Percentiles rank a stretch among this genome's conserved stretches.
phyloP scores from a whole-genome alignment of 768 basidiomycete species.

The Coprinellus aureogranulatus region DNA sequence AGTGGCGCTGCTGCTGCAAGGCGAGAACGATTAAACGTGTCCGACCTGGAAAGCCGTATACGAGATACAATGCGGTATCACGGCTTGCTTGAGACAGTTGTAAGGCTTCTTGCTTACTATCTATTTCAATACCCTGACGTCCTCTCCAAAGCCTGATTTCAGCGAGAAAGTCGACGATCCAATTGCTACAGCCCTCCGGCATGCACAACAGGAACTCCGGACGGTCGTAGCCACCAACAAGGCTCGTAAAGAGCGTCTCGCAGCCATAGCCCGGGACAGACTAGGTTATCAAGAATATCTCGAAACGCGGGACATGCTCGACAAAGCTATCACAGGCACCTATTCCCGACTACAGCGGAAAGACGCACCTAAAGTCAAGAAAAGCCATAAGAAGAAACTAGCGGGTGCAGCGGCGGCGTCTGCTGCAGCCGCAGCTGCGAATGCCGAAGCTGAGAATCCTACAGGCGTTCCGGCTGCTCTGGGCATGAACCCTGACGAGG shows the following conservation, averaged over 20 bases:
- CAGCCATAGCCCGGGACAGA: conserved; percentile 76
- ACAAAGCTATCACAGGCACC: conserved; percentile 73
- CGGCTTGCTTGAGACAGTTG: conserved; percentile 65
- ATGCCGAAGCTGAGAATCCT: conserved; percentile 24
- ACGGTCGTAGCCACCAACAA: conserved; percentile 80
- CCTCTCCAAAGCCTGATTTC: conserved; percentile 61
- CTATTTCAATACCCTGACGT: neutral
- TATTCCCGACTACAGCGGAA: conserved; percentile 84
- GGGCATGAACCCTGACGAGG: conserved; percentile 67
- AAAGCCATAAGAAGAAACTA: conserved; percentile 66
- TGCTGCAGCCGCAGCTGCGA: conserved; percentile 21
- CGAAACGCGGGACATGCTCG: conserved; percentile 78
- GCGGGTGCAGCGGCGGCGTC: conserved; percentile 26
- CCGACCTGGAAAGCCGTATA: conserved; percentile 73
- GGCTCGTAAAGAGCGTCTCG: conserved; percentile 70
- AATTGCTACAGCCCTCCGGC: conserved; percentile 84
- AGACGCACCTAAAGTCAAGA: conserved; percentile 69
- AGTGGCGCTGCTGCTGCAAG: conserved; percentile 75
- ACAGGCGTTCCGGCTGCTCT: conserved; percentile 56
- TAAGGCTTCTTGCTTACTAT: conserved; percentile 37
- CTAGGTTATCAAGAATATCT: conserved; percentile 91
- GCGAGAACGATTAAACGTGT: conserved; percentile 73
- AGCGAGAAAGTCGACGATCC: conserved; percentile 87
- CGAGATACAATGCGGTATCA: conserved; percentile 76
- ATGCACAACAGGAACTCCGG: conserved; percentile 80